Conservation (phyloP, 75 land plant genomes). For the Pinus tabuliformis region DNA sequence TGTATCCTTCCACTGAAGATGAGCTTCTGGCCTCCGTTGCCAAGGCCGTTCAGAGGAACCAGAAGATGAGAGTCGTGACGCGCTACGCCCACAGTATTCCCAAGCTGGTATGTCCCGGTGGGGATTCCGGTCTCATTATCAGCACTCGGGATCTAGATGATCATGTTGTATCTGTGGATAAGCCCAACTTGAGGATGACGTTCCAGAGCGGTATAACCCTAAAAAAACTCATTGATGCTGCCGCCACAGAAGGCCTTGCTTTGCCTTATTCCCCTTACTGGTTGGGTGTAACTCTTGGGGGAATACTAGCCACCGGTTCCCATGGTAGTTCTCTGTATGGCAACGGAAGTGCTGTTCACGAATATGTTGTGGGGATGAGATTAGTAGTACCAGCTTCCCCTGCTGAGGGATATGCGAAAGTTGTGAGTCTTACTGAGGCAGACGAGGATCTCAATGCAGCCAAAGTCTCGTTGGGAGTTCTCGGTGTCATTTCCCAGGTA, state of each 20-base stretch:
- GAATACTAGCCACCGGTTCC: conserved; percentile 62
- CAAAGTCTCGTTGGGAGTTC: conserved; percentile 69
- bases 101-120: conserved; percentile 71
- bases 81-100: conserved; percentile 57
- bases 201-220: conserved; percentile 61
- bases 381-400: conserved; percentile 48
- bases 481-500: conserved; percentile 77
- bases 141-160: conserved; percentile 59
- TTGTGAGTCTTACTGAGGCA: conserved; percentile 19
- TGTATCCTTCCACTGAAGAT: conserved; percentile 47
- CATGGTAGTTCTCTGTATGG: conserved; percentile 83
- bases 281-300: conserved; percentile 74
- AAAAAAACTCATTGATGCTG: conserved; percentile 38
- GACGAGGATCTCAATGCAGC: conserved; percentile 55
- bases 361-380: conserved; percentile 47
- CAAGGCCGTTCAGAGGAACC: conserved; percentile 18
- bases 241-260: conserved; percentile 53
- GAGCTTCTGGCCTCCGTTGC: conserved; percentile 64
- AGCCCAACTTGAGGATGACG: conserved; percentile 21
- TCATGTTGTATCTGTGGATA: conserved; percentile 24
- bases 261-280: conserved; percentile 76
- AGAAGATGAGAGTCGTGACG: conserved; percentile 61
- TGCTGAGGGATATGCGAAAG: conserved; percentile 54
- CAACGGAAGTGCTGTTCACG: conserved; percentile 71
- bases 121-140: conserved; percentile 50